phyloP scores from a whole-genome alignment of 257 asterid species.

The Plantago elongata region DNA sequence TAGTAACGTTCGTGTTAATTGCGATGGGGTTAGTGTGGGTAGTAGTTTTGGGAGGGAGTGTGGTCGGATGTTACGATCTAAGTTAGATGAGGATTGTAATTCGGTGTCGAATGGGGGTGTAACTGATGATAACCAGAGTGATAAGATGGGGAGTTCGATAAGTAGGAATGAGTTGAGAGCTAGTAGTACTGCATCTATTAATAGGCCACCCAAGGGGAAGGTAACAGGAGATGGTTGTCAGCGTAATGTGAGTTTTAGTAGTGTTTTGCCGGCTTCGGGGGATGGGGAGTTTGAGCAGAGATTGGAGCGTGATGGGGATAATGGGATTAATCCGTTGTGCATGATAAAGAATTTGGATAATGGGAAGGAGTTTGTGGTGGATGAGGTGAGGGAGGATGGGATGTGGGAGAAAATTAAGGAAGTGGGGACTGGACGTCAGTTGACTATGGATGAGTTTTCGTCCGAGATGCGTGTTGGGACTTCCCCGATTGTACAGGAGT shows the following conservation, averaged over 20 bases:
- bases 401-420: constrained; percentile 89
- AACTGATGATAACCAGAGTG: constrained; percentile 17
- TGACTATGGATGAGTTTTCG: constrained; percentile 82
- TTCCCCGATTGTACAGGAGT: constrained; percentile 91
- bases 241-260: constrained; percentile 23
- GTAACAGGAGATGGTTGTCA: constrained; percentile 16
- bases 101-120: constrained; percentile 19
- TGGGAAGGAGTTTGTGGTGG: constrained; percentile 93
- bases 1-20: constrained; percentile 16
- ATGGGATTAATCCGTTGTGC: constrained; percentile 44
- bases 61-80: constrained; percentile 47
- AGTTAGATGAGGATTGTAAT: constrained; percentile 45
- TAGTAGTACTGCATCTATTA: constrained; percentile 20
- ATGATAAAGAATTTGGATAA: constrained; percentile 84
- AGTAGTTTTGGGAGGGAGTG: constrained; percentile 24
- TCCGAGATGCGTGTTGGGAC: constrained; percentile 90
- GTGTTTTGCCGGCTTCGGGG: constrained; percentile 8
- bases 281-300: constrained; percentile 22
- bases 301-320: constrained; percentile 25
- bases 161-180: constrained; percentile 24
- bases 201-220: constrained; percentile 41
- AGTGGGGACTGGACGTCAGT: constrained; percentile 85
- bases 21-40: neutral
- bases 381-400: constrained; percentile 90
- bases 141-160: constrained; percentile 24